A percentile compares a stretch with the other conserved stretches of the same genome.
phyloP scores from a whole-genome alignment of 805 yeast genomes.

The Yarrowia keelungensis region DNA sequence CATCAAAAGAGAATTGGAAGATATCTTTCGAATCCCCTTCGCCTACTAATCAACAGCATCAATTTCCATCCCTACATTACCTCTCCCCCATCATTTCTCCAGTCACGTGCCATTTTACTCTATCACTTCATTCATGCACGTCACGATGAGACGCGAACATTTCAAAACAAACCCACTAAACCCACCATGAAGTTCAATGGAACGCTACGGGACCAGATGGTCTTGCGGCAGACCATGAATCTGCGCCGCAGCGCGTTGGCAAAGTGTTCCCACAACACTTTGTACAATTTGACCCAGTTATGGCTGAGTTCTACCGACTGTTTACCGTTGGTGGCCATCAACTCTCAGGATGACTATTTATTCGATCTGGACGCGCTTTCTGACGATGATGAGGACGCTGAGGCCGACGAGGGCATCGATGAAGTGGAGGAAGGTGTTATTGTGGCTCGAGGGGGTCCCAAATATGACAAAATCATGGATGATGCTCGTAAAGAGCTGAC shows the following conservation, averaged over 20 bases:
- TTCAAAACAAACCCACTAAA: not conserved
- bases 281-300: slow-evolving; percentile 20
- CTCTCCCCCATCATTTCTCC: no score
- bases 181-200: slow-evolving; percentile 32
- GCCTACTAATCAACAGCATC: no score
- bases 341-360: slow-evolving; percentile 31
- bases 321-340: slow-evolving; percentile 23
- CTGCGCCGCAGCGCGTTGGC: slow-evolving; percentile 1
- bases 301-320: slow-evolving; percentile 17
- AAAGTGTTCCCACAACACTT: slow-evolving; percentile 15
- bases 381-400: not conserved
- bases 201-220: slow-evolving; percentile 30
- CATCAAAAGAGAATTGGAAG: no score
- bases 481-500: slow-evolving; percentile 16
- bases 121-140: not conserved
- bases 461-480: slow-evolving; percentile 13
- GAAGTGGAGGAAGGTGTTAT: slow-evolving; percentile 35
- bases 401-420: slow-evolving; percentile 21
- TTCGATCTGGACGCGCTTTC: slow-evolving; percentile 23
- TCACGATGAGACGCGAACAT: slow-evolving; percentile 3
- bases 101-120: no score
- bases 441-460: slow-evolving; percentile 31
- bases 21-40: no score
- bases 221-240: not conserved
- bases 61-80: no score